Evolutionary conservation across 139 green algal species (phyloP).

Genomic region (Tetraselmis chui): DNA sequence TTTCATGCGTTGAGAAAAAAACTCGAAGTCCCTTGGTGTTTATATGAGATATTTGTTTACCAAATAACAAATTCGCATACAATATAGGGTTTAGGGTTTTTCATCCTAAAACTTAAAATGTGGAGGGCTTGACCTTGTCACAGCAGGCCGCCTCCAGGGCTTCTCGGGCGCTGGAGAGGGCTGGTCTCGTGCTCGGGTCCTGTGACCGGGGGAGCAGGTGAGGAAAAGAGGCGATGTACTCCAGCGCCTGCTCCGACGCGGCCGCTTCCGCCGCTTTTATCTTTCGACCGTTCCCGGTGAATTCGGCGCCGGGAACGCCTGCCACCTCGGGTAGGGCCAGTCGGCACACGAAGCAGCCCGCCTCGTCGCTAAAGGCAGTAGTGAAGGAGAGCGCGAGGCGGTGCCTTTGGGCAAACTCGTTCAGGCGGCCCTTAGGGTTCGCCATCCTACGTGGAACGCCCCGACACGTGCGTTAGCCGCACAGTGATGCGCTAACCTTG

Average conservation of each 20-base stretch:
- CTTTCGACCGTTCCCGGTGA: background rate
- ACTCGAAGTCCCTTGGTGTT: too few relatives aligned
- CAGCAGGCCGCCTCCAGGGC: background rate
- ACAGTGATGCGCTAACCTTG: too few relatives aligned
- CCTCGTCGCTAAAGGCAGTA: background rate
- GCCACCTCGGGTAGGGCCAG: background rate
- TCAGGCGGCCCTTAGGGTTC: too few relatives aligned
- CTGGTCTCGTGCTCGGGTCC: too few relatives aligned
- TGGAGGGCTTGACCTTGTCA: background rate
- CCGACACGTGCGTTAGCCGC: too few relatives aligned
- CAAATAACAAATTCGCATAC: too few relatives aligned
- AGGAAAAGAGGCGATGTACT: background rate
- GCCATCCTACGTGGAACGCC: too few relatives aligned
- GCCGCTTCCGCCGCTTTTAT: background rate
- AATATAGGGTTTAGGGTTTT: too few relatives aligned
- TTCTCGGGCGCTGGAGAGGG: background rate
- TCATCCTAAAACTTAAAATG: too few relatives aligned
- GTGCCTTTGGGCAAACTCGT: background rate
- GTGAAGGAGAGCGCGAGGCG: background rate
- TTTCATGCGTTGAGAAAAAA: too few relatives aligned
- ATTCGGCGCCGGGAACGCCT: background rate
- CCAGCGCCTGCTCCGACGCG: background rate
- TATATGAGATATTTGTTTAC: too few relatives aligned
- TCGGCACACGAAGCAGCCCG: background rate
- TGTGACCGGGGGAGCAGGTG: too few relatives aligned